Percentiles rank a stretch among this genome's conserved stretches.
Evolutionary conservation across 2,329 filamentous ascomycete genomes (phyloP).

Genomic region (Ceratocystis albifundus): DNA sequence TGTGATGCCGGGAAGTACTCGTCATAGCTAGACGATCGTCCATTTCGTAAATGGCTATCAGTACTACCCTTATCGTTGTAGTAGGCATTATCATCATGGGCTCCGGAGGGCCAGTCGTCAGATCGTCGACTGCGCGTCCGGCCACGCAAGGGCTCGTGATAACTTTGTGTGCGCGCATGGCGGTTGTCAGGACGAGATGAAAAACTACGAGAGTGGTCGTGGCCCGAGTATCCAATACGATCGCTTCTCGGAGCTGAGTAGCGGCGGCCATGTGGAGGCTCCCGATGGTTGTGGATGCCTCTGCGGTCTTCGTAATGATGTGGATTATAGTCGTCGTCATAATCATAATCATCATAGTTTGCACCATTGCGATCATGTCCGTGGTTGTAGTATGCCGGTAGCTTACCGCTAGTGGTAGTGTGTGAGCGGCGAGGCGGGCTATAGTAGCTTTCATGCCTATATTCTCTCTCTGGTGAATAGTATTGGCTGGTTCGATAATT

Average conservation of each 20-base stretch:
- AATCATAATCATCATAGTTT: not conserved
- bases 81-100: conserved; percentile 2
- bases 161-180: conserved; percentile 16
- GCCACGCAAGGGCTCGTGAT: conserved; percentile 19
- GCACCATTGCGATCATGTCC: not conserved
- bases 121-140: conserved; percentile 8
- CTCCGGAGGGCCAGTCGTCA: conserved; percentile 6
- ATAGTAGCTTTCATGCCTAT: conserved; percentile 5
- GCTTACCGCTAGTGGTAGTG: conserved; percentile 12
- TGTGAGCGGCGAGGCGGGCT: conserved; percentile 9
- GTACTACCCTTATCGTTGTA: conserved; percentile 14
- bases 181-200: conserved; percentile 16
- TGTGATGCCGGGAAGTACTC: conserved; percentile 11
- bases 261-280: not conserved
- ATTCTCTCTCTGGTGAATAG: conserved; percentile 2
- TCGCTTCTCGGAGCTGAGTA: not conserved
- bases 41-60: not conserved
- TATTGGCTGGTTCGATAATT: not conserved
- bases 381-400: conserved; percentile 8
- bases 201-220: conserved; percentile 10
- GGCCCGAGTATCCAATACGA: not conserved
- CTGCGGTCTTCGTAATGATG: not conserved
- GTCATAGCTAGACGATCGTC: conserved; percentile 19
- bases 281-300: not conserved
- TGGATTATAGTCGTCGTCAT: not conserved